A percentile compares a stretch with the other conserved stretches of the same genome.
phyloP scores from a whole-genome alignment of 2,329 filamentous ascomycete genomes.

The Rutstroemia sp. region DNA sequence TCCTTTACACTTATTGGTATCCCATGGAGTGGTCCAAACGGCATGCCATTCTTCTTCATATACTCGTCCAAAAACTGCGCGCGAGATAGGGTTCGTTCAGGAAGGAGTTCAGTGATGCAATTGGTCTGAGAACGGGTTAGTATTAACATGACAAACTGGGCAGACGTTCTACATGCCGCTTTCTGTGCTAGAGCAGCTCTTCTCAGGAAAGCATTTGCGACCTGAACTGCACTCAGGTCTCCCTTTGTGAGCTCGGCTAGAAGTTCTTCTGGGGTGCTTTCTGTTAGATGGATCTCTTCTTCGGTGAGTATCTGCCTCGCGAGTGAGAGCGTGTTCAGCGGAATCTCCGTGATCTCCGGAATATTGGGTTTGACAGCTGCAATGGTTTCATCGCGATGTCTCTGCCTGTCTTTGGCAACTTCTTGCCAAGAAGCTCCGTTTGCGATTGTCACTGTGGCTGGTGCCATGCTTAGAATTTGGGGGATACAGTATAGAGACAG shows the following conservation, averaged over 20 bases:
- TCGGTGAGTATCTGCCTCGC: slow-evolving; percentile 38
- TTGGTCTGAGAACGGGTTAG: slow-evolving; percentile 31
- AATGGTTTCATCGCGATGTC: slow-evolving; percentile 39
- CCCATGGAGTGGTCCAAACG: slow-evolving; percentile 33
- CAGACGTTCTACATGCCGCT: slow-evolving; percentile 28
- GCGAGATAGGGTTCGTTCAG: slow-evolving; percentile 27
- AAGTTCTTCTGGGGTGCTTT: slow-evolving; percentile 38
- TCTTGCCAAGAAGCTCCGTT: slow-evolving; percentile 37
- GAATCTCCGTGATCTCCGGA: slow-evolving; percentile 32
- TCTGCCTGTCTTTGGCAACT: slow-evolving; percentile 38
- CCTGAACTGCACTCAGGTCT: slow-evolving; percentile 35
- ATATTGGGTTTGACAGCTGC: slow-evolving; percentile 34
- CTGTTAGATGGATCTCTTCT: slow-evolving; percentile 44
- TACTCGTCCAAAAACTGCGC: slow-evolving; percentile 31
- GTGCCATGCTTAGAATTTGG: slow-evolving; percentile 15
- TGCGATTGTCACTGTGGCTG: slow-evolving; percentile 23
- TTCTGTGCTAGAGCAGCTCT: slow-evolving; percentile 47
- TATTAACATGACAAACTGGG: not conserved
- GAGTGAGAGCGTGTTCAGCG: slow-evolving; percentile 38
- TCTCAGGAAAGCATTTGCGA: slow-evolving; percentile 46
- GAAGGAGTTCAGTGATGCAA: slow-evolving; percentile 38
- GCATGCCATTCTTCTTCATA: slow-evolving; percentile 24
- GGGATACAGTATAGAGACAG: too few species aligned
- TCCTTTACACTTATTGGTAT: slow-evolving; percentile 49
- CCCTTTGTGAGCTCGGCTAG: slow-evolving; percentile 38